Evolutionary conservation across 176 grass and related monocot species (phyloP).

Genomic region (Juncus inflexus): DNA sequence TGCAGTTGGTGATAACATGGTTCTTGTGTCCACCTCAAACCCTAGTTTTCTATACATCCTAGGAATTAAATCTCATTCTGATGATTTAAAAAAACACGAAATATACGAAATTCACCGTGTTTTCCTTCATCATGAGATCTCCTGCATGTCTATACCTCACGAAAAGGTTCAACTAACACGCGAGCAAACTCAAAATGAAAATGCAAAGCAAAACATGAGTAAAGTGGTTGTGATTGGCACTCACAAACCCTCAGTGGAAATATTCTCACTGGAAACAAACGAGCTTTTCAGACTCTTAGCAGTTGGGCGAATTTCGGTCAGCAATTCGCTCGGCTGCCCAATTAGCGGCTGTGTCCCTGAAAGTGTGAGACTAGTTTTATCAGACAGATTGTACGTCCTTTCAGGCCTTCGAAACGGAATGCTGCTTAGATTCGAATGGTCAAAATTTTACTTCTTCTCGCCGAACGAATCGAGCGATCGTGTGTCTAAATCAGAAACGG

Average conservation of each 20-base stretch:
- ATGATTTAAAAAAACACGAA: constrained; percentile 50
- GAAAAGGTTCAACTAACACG: constrained; percentile 31
- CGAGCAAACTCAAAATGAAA: constrained; percentile 29
- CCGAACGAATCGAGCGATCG: constrained; percentile 27
- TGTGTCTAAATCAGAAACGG: constrained; percentile 22
- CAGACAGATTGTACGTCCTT: constrained; percentile 77
- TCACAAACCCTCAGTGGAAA: constrained; percentile 94
- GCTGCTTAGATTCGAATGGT: constrained; percentile 84
- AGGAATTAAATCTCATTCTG: constrained; percentile 51
- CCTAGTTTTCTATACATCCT: constrained; percentile 80
- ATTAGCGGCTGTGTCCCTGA: constrained; percentile 95
- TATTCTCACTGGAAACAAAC: constrained; percentile 62
- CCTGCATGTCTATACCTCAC: constrained; percentile 79
- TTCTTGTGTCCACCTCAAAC: constrained; percentile 90
- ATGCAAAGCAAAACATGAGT: constrained; percentile 40
- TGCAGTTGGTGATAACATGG: constrained; percentile 68
- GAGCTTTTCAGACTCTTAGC: constrained; percentile 56
- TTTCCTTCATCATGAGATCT: constrained; percentile 69
- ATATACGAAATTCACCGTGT: constrained; percentile 62
- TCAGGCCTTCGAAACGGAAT: constrained; percentile 96
- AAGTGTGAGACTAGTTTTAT: constrained; percentile 75
- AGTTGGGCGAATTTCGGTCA: constrained; percentile 61
- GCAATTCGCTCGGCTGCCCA: constrained; percentile 68
- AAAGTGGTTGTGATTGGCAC: constrained; percentile 87
- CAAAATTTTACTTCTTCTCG: constrained; percentile 26